Evolutionary conservation across 352 stramenopile genomes (phyloP).

Genomic region (Pythium sukuiense): DNA sequence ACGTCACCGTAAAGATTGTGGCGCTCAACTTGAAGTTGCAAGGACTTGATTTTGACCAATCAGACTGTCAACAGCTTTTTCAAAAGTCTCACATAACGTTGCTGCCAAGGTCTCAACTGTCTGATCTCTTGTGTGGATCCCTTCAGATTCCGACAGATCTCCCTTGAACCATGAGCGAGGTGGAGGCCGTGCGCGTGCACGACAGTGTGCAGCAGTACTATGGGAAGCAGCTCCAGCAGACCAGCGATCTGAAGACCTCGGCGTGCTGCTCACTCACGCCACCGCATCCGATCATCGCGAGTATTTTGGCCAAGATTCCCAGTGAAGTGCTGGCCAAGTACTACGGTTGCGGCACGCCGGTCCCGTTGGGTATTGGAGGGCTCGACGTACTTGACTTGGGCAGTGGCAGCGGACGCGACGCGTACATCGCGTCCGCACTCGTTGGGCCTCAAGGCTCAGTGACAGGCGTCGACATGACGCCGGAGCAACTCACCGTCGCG

Average conservation of each 20-base stretch:
- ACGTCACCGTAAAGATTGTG: too few species aligned
- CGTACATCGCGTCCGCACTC: slow-evolving; percentile 80
- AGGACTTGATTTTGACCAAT: not conserved
- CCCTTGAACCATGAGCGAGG: not conserved
- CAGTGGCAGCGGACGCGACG: slow-evolving; percentile 86
- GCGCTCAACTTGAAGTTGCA: not conserved
- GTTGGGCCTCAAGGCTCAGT: slow-evolving; percentile 71
- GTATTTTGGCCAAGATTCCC: slow-evolving; percentile 63
- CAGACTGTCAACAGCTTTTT: not conserved
- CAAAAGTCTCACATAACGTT: not conserved
- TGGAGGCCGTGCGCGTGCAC: slow-evolving; percentile 8
- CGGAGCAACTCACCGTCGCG: slow-evolving; percentile 77
- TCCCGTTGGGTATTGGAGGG: slow-evolving; percentile 56
- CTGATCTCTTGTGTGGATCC: not conserved
- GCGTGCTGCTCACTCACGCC: slow-evolving; percentile 55
- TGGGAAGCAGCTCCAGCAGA: slow-evolving; percentile 40
- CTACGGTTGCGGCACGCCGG: slow-evolving; percentile 76
- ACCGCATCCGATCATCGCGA: slow-evolving; percentile 34
- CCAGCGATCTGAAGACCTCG: slow-evolving; percentile 73
- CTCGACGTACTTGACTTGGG: slow-evolving; percentile 82
- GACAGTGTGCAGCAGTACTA: slow-evolving; percentile 37
- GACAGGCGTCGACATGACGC: slow-evolving; percentile 90
- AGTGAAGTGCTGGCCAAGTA: slow-evolving; percentile 64
- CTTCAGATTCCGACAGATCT: slow-evolving; percentile 2
- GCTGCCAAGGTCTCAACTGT: not conserved